Conservation (phyloP, 75 land plant species). For the Pseudotsuga menziesii region DNA sequence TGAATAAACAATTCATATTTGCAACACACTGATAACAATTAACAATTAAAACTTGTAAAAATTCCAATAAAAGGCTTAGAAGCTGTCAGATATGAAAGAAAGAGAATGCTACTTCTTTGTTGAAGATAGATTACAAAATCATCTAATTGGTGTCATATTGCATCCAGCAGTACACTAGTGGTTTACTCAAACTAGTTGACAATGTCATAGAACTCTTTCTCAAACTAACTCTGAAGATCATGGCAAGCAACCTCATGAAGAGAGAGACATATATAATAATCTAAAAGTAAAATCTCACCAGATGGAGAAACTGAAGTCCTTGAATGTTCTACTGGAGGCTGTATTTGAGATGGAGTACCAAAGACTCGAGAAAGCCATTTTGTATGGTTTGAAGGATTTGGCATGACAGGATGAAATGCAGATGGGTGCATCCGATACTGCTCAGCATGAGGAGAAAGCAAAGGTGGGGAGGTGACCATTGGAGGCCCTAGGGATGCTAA, state of each 20-base stretch:
- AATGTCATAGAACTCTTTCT: neutral
- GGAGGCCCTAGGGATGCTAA: neutral
- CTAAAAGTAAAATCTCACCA: neutral
- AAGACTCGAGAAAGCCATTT: neutral
- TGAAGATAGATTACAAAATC: neutral
- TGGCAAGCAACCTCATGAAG: neutral
- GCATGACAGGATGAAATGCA: slow-evolving; percentile 3
- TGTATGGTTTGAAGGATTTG: slow-evolving; percentile 2
- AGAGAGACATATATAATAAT: neutral
- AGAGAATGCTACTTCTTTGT: neutral
- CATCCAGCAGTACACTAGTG: no score
- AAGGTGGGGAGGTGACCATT: neutral
- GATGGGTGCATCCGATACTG: neutral
- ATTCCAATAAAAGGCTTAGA: neutral
- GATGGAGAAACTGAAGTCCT: slow-evolving; percentile 1
- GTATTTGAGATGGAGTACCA: neutral
- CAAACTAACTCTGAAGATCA: neutral
- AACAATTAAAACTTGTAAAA: neutral
- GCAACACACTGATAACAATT: neutral
- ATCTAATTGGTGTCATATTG: neutral
- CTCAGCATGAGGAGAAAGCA: neutral
- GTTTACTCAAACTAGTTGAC: neutral
- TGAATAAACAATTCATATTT: neutral
- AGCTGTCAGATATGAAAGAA: neutral
- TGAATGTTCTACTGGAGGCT: neutral